Evolutionary conservation across 2,329 filamentous ascomycete species (phyloP).

Genomic region (Monosporascus cannonballus): DNA sequence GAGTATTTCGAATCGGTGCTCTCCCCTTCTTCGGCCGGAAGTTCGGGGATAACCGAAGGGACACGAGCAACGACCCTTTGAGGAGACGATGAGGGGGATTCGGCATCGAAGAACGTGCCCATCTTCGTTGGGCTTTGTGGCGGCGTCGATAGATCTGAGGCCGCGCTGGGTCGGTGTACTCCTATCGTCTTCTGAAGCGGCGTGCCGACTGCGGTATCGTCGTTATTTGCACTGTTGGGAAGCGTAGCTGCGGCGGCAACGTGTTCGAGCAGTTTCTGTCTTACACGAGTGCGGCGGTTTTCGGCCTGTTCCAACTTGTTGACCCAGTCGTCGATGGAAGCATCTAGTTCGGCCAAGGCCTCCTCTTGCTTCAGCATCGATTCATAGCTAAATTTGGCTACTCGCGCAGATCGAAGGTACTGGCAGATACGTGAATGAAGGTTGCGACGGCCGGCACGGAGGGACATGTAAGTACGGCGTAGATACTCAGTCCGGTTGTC

Average conservation of each 20-base stretch:
- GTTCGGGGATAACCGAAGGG: constrained; percentile 50
- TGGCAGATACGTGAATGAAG: constrained; percentile 72
- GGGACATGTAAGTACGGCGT: constrained; percentile 67
- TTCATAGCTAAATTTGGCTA: constrained; percentile 66
- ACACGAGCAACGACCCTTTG: constrained; percentile 47
- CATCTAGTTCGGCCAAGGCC: constrained; percentile 68
- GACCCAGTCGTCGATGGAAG: constrained; percentile 76
- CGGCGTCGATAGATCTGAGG: constrained; percentile 46
- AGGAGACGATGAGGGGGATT: constrained; percentile 38
- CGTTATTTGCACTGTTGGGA: constrained; percentile 18
- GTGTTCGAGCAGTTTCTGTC: constrained; percentile 77
- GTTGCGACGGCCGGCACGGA: constrained; percentile 69
- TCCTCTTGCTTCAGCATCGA: constrained; percentile 76
- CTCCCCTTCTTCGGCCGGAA: constrained; percentile 41
- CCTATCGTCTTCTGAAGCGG: constrained; percentile 37
- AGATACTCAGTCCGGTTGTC: constrained; percentile 76
- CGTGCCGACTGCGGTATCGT: constrained; percentile 30
- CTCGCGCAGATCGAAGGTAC: constrained; percentile 65
- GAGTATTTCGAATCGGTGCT: constrained; percentile 18
- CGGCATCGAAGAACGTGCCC: constrained; percentile 24
- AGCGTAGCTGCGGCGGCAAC: constrained; percentile 65
- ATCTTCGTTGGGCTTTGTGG: constrained; percentile 52
- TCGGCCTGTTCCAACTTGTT: constrained; percentile 75
- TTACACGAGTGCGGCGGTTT: constrained; percentile 66
- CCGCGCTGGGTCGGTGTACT: constrained; percentile 28